Percentiles rank a stretch among this genome's conserved stretches.
These are phyloP conservation scores for Lotmaria passim DNA, from an alignment of 208 protist genomes.

Conservation along the genomic window DNA sequence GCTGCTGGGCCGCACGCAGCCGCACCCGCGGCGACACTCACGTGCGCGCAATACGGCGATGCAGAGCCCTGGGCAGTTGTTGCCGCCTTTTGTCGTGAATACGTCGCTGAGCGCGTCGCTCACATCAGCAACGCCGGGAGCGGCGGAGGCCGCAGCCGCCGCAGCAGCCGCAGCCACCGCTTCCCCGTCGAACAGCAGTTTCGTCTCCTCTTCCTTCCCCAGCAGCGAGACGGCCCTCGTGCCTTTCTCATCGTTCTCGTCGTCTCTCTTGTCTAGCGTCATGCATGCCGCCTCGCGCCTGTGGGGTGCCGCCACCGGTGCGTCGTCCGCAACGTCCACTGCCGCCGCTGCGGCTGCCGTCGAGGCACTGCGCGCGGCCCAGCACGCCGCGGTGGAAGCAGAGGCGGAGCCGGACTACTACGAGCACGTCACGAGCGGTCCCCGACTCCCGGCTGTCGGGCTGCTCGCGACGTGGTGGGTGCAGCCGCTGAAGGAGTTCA, in stretches of 20 bases:
- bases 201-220: too few species aligned
- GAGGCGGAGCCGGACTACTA: slow-evolving; percentile 76
- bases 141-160: not conserved
- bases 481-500: slow-evolving; percentile 37
- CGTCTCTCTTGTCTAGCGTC: slow-evolving; percentile 26
- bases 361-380: slow-evolving; percentile 9
- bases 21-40: slow-evolving; percentile 26
- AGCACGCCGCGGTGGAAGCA: slow-evolving; percentile 28
- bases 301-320: slow-evolving; percentile 19
- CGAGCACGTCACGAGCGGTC: slow-evolving; percentile 42
- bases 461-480: slow-evolving; percentile 58
- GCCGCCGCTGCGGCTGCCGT: slow-evolving; percentile 2
- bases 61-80: slow-evolving; percentile 20
- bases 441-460: slow-evolving; percentile 27
- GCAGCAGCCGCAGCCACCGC: not conserved
- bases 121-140: slow-evolving; percentile 15
- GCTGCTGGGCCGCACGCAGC: slow-evolving; percentile 81
- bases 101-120: slow-evolving; percentile 14
- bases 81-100: not conserved
- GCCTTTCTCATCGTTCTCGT: not conserved
- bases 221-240: slow-evolving; percentile 4
- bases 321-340: not conserved
- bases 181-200: slow-evolving; percentile 8
- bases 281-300: slow-evolving; percentile 23
- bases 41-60: slow-evolving; percentile 26